Evolutionary conservation across 2,329 filamentous ascomycete species (phyloP).

Genomic region (Phaeosphaeria sp.): DNA sequence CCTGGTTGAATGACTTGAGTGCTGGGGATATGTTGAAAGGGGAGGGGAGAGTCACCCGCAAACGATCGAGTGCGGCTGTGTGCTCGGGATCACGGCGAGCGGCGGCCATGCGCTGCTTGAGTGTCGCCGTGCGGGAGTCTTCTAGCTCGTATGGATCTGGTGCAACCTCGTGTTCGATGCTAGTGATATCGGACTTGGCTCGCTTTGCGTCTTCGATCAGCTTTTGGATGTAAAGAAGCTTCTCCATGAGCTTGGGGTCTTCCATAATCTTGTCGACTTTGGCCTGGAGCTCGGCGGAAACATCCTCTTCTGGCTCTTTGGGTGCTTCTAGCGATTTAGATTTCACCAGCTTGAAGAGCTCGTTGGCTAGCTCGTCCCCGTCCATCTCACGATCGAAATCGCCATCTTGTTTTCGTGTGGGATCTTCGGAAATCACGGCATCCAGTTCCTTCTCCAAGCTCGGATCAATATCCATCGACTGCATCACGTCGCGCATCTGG

Average conservation of each 20-base stretch:
- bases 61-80: constrained; percentile 29
- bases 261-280: constrained; percentile 44
- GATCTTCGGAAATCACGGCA: constrained; percentile 25
- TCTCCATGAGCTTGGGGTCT: constrained; percentile 42
- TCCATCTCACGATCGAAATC: constrained; percentile 28
- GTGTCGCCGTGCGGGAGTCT: constrained; percentile 26
- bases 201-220: constrained; percentile 25
- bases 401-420: constrained; percentile 16
- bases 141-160: constrained; percentile 40
- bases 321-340: constrained; percentile 3
- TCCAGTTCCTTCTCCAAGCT: constrained; percentile 31
- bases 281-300: constrained; percentile 38
- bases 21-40: constrained; percentile 42
- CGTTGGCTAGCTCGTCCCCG: constrained; percentile 26
- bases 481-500: constrained; percentile 37
- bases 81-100: constrained; percentile 39
- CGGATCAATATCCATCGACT: constrained; percentile 25
- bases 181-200: constrained; percentile 16
- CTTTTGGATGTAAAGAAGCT: constrained; percentile 38
- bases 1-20: constrained; percentile 43
- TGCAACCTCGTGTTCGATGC: constrained; percentile 27
- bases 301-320: constrained; percentile 22
- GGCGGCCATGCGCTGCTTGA: constrained; percentile 32
- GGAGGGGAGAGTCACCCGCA: constrained; percentile 36
- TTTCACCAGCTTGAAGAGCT: constrained; percentile 28